A percentile compares a stretch with the other conserved stretches of the same genome.
These are phyloP conservation scores for Globisporangium irregulare DNA, from an alignment of 352 stramenopile species.

Conservation along the genomic window DNA sequence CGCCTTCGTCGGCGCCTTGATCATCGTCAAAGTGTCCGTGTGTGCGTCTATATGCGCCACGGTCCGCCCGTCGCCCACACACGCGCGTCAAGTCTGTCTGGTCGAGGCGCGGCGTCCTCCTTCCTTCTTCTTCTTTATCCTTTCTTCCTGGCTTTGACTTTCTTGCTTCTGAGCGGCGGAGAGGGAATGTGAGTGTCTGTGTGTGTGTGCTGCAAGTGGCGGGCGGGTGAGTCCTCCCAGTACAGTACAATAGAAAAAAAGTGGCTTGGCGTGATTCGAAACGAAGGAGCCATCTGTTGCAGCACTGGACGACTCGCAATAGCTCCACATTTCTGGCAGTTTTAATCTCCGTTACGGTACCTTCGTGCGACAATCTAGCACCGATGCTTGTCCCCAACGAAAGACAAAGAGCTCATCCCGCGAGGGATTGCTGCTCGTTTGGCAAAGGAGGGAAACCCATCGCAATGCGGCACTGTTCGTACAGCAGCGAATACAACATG, in stretches of 20 bases:
- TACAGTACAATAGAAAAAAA: not conserved
- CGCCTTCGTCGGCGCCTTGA: conserved; percentile 11
- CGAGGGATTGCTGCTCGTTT: too few species aligned
- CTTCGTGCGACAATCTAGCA: too few species aligned
- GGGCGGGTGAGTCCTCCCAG: not conserved
- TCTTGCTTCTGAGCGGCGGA: conserved; percentile 1
- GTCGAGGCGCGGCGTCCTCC: not conserved
- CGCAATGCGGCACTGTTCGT: too few species aligned
- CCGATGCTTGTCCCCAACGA: too few species aligned
- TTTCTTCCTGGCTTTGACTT: not conserved
- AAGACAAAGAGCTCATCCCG: too few species aligned
- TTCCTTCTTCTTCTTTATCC: too few species aligned
- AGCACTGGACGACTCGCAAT: too few species aligned
- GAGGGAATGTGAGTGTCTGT: conserved; percentile 8
- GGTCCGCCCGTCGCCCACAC: not conserved
- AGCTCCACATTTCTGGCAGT: too few species aligned
- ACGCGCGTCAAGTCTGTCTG: not conserved
- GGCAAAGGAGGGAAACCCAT: too few species aligned
- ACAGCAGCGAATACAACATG: too few species aligned
- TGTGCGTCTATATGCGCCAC: not conserved
- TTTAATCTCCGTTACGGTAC: too few species aligned
- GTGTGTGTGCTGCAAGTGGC: conserved; percentile 5
- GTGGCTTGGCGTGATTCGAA: not conserved
- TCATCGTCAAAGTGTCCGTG: conserved; percentile 13
- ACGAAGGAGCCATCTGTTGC: not conserved